Evolutionary conservation across 2,329 filamentous ascomycete genomes (phyloP).

Genomic region (Fusarium staphyleae): DNA sequence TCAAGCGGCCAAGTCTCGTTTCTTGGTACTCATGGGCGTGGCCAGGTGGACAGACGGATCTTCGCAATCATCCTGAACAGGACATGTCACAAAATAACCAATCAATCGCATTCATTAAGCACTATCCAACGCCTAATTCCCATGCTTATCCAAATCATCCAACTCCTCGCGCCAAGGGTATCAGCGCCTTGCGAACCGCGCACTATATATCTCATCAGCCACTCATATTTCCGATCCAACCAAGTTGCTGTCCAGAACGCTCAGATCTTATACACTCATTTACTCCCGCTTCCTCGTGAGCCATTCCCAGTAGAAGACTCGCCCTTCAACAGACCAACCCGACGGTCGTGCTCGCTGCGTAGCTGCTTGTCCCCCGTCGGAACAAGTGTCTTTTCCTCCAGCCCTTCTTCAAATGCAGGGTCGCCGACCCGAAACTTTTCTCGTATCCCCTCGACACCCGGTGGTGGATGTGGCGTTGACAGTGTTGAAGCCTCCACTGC

Average conservation of each 20-base stretch:
- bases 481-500: slow-evolving; percentile 27
- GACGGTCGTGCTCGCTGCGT: slow-evolving; percentile 43
- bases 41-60: too few species aligned
- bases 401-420: slow-evolving; percentile 38
- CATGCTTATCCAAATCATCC: too few species aligned
- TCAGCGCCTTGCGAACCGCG: not conserved
- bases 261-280: slow-evolving; percentile 23
- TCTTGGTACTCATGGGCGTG: too few species aligned
- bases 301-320: slow-evolving; percentile 5
- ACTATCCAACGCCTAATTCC: too few species aligned
- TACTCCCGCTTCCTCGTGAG: slow-evolving; percentile 5
- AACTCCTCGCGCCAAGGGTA: too few species aligned
- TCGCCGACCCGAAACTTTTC: slow-evolving; percentile 53
- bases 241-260: not conserved
- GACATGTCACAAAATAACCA: too few species aligned
- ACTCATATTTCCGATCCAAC: not conserved
- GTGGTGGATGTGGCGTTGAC: slow-evolving; percentile 4
- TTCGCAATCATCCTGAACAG: too few species aligned
- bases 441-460: slow-evolving; percentile 40
- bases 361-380: slow-evolving; percentile 47
- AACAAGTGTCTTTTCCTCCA: slow-evolving; percentile 52
- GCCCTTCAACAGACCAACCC: slow-evolving; percentile 38
- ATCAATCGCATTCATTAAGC: too few species aligned
- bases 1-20: too few species aligned
- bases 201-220: slow-evolving; percentile 1